Conservation (phyloP, 2,329 filamentous ascomycete species). For the Penicillium sumatraense region DNA sequence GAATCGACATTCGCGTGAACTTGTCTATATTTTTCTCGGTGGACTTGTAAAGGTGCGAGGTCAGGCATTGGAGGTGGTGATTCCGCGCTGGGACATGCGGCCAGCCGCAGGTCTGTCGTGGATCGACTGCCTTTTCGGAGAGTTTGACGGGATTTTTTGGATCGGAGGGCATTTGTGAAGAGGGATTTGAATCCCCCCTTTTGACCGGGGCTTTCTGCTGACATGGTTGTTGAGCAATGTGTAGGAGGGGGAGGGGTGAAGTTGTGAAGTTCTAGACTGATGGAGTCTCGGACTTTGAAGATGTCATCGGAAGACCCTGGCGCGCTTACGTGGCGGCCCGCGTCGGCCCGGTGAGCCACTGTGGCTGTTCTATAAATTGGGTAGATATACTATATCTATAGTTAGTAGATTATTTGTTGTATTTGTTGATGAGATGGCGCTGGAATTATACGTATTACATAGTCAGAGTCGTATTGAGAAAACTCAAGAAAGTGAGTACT, state of each 20-base stretch:
- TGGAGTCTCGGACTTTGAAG: not conserved
- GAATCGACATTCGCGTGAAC: conserved; percentile 34
- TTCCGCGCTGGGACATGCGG: conserved; percentile 27
- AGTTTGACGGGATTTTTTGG: conserved; percentile 43
- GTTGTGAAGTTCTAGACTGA: not conserved
- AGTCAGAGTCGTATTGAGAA: no score
- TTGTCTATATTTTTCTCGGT: conserved; percentile 39
- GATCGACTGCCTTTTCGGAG: conserved; percentile 39
- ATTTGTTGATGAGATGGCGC: no score
- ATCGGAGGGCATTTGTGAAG: conserved; percentile 34
- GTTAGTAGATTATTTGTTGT: no score
- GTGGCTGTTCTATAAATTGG: not conserved
- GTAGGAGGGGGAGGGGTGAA: not conserved
- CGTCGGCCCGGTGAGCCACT: conserved; percentile 14
- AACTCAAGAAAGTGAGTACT: no score
- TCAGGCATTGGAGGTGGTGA: conserved; percentile 35
- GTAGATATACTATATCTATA: not conserved
- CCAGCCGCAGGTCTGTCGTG: conserved; percentile 32
- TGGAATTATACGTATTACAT: no score
- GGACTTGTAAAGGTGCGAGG: conserved; percentile 39
- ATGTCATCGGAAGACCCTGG: not conserved
- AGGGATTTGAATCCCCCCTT: conserved; percentile 36
- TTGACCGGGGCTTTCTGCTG: conserved; percentile 37
- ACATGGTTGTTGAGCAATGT: conserved; percentile 27
- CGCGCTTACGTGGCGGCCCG: conserved; percentile 14